These are phyloP conservation scores for Mortierella sp. DNA, from an alignment of 371 early-diverging fungal species.

Conservation along the genomic window DNA sequence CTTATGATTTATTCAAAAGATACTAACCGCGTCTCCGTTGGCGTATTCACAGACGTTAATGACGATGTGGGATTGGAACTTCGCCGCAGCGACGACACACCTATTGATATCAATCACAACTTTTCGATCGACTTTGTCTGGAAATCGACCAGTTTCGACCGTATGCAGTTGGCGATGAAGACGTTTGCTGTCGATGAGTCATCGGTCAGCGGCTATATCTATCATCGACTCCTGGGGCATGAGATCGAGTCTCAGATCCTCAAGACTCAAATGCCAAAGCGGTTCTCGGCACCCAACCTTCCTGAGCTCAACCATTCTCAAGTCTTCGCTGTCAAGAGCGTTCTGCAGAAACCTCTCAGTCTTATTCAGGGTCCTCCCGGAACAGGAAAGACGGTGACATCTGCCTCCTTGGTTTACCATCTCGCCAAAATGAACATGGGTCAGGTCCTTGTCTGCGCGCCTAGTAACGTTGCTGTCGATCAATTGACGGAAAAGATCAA, in stretches of 20 bases:
- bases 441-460: slow-evolving; percentile 97
- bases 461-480: slow-evolving; percentile 99
- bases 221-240: slow-evolving; percentile 94
- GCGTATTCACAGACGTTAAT: slow-evolving; percentile 71
- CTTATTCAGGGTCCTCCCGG: slow-evolving; percentile 98
- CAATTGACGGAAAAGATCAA: slow-evolving; percentile 98
- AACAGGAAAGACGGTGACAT: slow-evolving; percentile 99
- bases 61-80: slow-evolving; percentile 96
- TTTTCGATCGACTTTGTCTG: slow-evolving; percentile 99
- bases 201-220: slow-evolving; percentile 95
- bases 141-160: slow-evolving; percentile 97
- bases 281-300: slow-evolving; percentile 91
- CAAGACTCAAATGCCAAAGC: slow-evolving; percentile 85
- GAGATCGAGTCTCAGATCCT: slow-evolving; percentile 87
- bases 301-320: slow-evolving; percentile 99
- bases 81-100: slow-evolving; percentile 73
- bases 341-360: slow-evolving; percentile 90
- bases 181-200: slow-evolving; percentile 95
- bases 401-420: slow-evolving; percentile 98
- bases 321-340: slow-evolving; percentile 94
- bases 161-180: slow-evolving; percentile 96
- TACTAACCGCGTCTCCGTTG: background rate
- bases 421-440: slow-evolving; percentile 92
- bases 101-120: slow-evolving; percentile 91
- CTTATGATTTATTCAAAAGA: background rate